Conservation (phyloP, 305 asterid species). For the Rubia balearica region DNA sequence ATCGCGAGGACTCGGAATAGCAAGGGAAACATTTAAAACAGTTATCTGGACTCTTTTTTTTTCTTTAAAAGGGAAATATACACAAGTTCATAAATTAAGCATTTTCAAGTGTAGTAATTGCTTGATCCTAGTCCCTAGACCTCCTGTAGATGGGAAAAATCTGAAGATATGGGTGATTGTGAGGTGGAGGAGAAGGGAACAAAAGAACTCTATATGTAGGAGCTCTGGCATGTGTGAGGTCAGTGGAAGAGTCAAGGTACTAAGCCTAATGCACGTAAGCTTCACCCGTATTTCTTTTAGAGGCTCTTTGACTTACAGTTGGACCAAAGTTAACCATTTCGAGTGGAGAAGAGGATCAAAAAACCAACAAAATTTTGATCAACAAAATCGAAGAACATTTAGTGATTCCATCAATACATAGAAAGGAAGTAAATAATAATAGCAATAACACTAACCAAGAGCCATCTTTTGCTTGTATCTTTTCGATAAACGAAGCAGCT, state of each 20-base stretch:
- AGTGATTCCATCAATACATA: constrained; percentile 8
- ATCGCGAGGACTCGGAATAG: background rate
- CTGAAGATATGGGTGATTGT: background rate
- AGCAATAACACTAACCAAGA: constrained; percentile 65
- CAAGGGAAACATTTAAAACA: background rate
- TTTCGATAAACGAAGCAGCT: constrained; percentile 67
- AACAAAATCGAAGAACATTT: constrained; percentile 6
- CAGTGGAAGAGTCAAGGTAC: background rate
- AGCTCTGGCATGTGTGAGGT: background rate
- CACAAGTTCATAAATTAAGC: background rate
- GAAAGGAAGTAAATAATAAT: constrained; percentile 4
- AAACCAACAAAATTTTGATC: too few species aligned
- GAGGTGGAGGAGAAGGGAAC: constrained; percentile 1
- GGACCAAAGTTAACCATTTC: background rate
- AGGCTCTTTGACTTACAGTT: background rate
- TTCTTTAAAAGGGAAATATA: too few species aligned
- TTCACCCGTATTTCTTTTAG: too few species aligned
- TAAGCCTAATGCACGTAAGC: background rate
- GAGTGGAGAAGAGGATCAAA: background rate
- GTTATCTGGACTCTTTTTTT: background rate
- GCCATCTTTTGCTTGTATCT: constrained; percentile 78
- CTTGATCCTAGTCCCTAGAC: background rate
- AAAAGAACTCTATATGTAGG: background rate
- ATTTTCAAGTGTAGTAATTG: background rate
- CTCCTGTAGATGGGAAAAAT: background rate